Percentiles rank a stretch among this genome's conserved stretches.
phyloP scores from a whole-genome alignment of 2,329 filamentous ascomycete genomes.

The Rutstroemia sp. region DNA sequence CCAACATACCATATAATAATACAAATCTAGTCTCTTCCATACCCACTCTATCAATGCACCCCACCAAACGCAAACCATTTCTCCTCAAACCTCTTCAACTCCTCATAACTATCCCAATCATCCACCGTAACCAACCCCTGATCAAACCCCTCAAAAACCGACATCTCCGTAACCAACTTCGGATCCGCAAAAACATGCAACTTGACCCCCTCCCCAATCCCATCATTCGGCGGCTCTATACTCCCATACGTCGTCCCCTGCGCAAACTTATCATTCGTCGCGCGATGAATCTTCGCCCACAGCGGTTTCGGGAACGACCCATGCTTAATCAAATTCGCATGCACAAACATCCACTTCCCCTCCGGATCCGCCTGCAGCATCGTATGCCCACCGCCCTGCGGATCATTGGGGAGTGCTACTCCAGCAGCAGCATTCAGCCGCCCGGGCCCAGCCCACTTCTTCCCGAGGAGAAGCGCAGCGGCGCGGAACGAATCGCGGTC shows the following conservation, averaged over 20 bases:
- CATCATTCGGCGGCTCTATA: constrained; percentile 16
- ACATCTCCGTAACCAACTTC: constrained; percentile 12
- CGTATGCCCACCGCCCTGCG: constrained; percentile 14
- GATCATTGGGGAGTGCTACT: background rate
- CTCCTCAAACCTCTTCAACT: constrained; percentile 16
- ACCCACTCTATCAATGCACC: constrained; percentile 6
- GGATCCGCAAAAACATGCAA: constrained; percentile 11
- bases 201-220: constrained; percentile 14
- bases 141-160: constrained; percentile 14
- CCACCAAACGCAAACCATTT: constrained; percentile 18
- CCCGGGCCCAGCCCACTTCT: constrained; percentile 14
- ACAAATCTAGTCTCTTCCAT: no score
- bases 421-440: constrained; percentile 12
- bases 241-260: constrained; percentile 14
- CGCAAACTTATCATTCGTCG: constrained; percentile 11
- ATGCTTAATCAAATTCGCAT: constrained; percentile 20
- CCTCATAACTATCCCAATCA: constrained; percentile 18
- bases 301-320: constrained; percentile 9
- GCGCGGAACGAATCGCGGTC: constrained; percentile 17
- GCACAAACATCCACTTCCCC: constrained; percentile 19
- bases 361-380: constrained; percentile 17
- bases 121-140: constrained; percentile 12
- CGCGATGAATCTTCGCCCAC: constrained; percentile 15
- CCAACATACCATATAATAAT: no score
- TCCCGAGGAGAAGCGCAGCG: constrained; percentile 12